Conservation (phyloP, 2,329 filamentous ascomycete genomes). For the Sphaerulina vaccinii region DNA sequence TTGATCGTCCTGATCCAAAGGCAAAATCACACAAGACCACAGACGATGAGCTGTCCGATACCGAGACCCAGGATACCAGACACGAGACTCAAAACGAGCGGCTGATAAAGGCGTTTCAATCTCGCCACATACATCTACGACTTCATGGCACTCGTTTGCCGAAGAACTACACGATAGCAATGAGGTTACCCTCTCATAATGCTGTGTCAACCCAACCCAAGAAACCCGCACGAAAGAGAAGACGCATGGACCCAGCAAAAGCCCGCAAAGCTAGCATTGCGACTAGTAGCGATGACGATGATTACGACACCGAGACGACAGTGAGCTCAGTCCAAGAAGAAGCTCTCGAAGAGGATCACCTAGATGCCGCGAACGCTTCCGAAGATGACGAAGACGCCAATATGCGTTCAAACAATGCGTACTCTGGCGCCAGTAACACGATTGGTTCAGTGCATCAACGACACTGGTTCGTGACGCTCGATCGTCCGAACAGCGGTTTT, state of each 20-base stretch:
- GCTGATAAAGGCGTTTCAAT: constrained; percentile 41
- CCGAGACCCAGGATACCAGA: constrained; percentile 24
- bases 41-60: constrained; percentile 37
- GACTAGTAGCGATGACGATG: constrained; percentile 25
- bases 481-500: constrained; percentile 61
- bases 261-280: constrained; percentile 1
- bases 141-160: constrained; percentile 43
- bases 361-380: constrained; percentile 32
- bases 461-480: constrained; percentile 64
- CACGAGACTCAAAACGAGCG: constrained; percentile 37
- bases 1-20: constrained; percentile 30
- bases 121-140: constrained; percentile 43
- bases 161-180: constrained; percentile 41
- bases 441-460: constrained; percentile 68
- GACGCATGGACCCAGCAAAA: constrained; percentile 26
- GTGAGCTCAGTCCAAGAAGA: constrained; percentile 5
- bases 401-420: constrained; percentile 62
- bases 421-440: constrained; percentile 63
- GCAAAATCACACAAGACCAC: constrained; percentile 28
- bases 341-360: constrained; percentile 9
- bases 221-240: constrained; percentile 33
- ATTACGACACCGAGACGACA: constrained; percentile 15
- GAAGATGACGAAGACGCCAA: constrained; percentile 45
- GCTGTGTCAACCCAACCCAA: constrained; percentile 31
- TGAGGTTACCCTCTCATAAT: constrained; percentile 42